Percentiles rank a stretch among this genome's conserved stretches.
These are phyloP conservation scores for Acrasis kona DNA, from an alignment of 78 protist species.

Conservation along the genomic window DNA sequence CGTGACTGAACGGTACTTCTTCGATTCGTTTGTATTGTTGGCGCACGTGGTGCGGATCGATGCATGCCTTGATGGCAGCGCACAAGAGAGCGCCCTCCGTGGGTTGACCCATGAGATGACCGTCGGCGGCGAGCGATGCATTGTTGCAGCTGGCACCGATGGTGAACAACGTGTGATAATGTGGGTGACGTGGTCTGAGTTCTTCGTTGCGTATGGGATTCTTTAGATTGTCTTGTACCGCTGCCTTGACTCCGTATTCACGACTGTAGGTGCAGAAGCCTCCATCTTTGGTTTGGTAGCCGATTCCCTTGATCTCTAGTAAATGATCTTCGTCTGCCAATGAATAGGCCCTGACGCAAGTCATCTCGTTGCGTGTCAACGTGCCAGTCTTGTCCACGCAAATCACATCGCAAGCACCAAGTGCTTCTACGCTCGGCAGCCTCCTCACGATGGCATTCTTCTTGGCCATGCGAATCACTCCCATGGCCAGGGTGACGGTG, in stretches of 20 bases:
- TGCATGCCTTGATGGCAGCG: neutral
- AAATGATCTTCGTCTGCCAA: neutral
- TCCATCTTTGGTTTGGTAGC: no score
- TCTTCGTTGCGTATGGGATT: no score
- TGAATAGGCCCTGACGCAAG: constrained; percentile 19
- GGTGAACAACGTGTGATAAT: no score
- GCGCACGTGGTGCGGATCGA: neutral
- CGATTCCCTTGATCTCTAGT: constrained; percentile 13
- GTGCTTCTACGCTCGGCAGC: constrained; percentile 88
- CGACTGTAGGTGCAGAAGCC: no score
- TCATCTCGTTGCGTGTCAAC: constrained; percentile 86
- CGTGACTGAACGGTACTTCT: neutral
- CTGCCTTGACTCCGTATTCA: neutral
- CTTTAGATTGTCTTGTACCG: neutral
- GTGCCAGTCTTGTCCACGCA: constrained; percentile 97
- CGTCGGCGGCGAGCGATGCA: no score
- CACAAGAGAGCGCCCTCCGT: neutral
- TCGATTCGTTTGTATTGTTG: neutral
- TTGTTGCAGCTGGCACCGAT: neutral
- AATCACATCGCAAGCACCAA: constrained; percentile 84
- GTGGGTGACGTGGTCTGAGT: no score
- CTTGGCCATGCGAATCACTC: constrained; percentile 69
- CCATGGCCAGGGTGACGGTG: constrained; percentile 76
- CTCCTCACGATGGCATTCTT: constrained; percentile 70
- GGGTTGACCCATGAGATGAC: neutral